Percentiles rank a stretch among this genome's conserved stretches.
phyloP scores from a whole-genome alignment of 23 red algal genomes.

The Rhodosorus marinus region DNA sequence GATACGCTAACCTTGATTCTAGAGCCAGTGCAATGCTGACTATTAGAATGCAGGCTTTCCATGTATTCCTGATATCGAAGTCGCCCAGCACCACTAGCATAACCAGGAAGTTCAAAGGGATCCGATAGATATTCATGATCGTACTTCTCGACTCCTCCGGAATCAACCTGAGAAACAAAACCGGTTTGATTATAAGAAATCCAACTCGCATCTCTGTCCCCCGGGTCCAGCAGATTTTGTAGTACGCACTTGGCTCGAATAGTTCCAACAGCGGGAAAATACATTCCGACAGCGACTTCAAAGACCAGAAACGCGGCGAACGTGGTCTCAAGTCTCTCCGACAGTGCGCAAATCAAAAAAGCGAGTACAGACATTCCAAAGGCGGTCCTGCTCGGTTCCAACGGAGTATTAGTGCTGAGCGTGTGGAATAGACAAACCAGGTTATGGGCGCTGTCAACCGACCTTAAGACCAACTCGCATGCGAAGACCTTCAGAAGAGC shows the following conservation, averaged over 20 bases:
- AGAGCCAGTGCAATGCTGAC: no score
- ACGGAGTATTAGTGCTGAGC: no score
- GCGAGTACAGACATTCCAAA: neutral
- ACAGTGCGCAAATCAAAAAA: slow-evolving; percentile 13
- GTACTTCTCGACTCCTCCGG: slow-evolving; percentile 66
- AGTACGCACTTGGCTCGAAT: slow-evolving; percentile 50
- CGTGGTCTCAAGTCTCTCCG: slow-evolving; percentile 21
- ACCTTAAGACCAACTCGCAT: no score
- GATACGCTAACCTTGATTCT: no score
- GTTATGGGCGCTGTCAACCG: no score
- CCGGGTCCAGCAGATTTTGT: no score
- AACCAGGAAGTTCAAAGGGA: slow-evolving; percentile 83
- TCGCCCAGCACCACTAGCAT: slow-evolving; percentile 23
- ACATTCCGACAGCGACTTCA: slow-evolving; percentile 78
- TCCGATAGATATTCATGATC: slow-evolving; percentile 81
- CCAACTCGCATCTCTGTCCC: no score
- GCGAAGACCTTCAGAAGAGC: neutral
- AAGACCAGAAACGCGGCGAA: slow-evolving; percentile 61
- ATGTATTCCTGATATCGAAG: neutral
- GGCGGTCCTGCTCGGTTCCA: no score
- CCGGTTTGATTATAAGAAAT: no score
- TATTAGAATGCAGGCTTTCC: no score
- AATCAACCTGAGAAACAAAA: no score
- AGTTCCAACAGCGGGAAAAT: slow-evolving; percentile 78
- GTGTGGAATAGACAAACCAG: no score